Conservation (phyloP, 257 asterid species). For the Ballota nigra region DNA sequence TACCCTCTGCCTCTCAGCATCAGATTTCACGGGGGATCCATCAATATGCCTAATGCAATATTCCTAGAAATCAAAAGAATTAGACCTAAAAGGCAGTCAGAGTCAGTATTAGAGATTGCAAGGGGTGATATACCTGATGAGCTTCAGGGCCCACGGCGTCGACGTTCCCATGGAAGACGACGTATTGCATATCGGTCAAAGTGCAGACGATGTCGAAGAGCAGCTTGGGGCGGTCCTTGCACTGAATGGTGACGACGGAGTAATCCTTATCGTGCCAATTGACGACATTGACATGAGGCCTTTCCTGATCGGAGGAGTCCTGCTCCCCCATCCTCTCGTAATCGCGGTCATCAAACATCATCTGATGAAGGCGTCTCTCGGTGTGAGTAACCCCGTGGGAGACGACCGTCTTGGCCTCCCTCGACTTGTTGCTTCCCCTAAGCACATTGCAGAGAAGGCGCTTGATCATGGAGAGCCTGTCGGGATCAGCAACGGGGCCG, state of each 20-base stretch:
- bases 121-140: slow-evolving; percentile 56
- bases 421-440: slow-evolving; percentile 65
- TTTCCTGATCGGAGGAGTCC: slow-evolving; percentile 43
- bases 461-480: slow-evolving; percentile 58
- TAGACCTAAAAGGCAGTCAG: no score
- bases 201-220: slow-evolving; percentile 86
- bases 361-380: slow-evolving; percentile 87
- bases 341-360: slow-evolving; percentile 96
- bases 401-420: slow-evolving; percentile 80
- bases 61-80: slow-evolving; percentile 41
- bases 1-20: slow-evolving; percentile 92
- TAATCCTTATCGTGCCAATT: slow-evolving; percentile 93
- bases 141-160: slow-evolving; percentile 84
- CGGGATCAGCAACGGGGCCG: slow-evolving; percentile 65
- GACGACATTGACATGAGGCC: slow-evolving; percentile 75
- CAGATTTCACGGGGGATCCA: slow-evolving; percentile 95
- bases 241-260: slow-evolving; percentile 75
- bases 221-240: slow-evolving; percentile 95
- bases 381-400: slow-evolving; percentile 68
- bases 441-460: slow-evolving; percentile 72
- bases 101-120: no score
- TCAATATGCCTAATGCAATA: slow-evolving; percentile 86
- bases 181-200: slow-evolving; percentile 92
- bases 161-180: slow-evolving; percentile 89
- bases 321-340: slow-evolving; percentile 49